Conservation (phyloP, 345 rosid species). For the Boechera stricta region DNA sequence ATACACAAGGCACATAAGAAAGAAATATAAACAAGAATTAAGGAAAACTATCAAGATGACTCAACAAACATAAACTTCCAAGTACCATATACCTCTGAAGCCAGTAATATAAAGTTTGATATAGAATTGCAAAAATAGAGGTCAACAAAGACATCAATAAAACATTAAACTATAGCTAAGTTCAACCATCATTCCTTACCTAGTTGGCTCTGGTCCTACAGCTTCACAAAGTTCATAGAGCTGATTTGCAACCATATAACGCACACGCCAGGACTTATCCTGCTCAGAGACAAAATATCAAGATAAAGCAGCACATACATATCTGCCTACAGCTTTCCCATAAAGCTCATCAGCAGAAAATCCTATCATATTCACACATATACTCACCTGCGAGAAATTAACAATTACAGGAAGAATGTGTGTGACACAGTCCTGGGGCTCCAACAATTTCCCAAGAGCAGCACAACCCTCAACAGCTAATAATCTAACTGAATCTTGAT, state of each 20-base stretch:
- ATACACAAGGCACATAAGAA: conserved; percentile 14
- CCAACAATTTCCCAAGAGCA: conserved; percentile 94
- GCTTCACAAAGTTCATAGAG: conserved; percentile 85
- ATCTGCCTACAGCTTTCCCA: conserved; percentile 9
- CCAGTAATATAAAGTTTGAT: not conserved
- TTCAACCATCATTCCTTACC: conserved; percentile 47
- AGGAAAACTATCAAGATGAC: conserved; percentile 5
- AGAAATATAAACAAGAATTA: not conserved
- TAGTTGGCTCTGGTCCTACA: conserved; percentile 83
- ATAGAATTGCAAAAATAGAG: not conserved
- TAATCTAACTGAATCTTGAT: conserved; percentile 96
- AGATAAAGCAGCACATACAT: conserved; percentile 12
- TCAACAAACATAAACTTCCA: conserved; percentile 22
- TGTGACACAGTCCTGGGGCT: conserved; percentile 87
- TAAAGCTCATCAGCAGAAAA: conserved; percentile 8
- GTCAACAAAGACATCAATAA: not conserved
- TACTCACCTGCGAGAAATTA: conserved; percentile 83
- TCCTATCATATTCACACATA: conserved; percentile 8
- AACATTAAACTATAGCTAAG: not conserved
- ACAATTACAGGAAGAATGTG: conserved; percentile 93
- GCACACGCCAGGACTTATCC: conserved; percentile 93
- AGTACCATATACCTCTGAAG: conserved; percentile 1
- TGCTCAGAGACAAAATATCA: conserved; percentile 33
- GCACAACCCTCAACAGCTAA: conserved; percentile 98
- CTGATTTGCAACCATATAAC: conserved; percentile 90